These are phyloP conservation scores for Penicillium pancosmium DNA, from an alignment of 495 filamentous ascomycete genomes.

Conservation along the genomic window DNA sequence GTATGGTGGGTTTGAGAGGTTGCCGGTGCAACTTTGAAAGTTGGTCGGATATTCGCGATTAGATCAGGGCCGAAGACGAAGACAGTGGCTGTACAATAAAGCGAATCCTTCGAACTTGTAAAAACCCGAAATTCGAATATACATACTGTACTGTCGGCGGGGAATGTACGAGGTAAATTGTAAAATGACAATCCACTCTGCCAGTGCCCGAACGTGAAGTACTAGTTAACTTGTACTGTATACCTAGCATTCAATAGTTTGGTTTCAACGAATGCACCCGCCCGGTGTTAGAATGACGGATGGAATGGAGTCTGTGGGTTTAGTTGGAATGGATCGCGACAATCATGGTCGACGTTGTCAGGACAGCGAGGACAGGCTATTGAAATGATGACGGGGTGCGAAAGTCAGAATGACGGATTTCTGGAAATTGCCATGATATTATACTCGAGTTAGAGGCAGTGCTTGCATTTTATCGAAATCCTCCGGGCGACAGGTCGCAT, in stretches of 20 bases:
- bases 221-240: too few species aligned
- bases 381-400: not conserved
- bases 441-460: not conserved
- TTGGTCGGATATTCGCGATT: not conserved
- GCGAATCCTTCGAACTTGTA: slow-evolving; percentile 5
- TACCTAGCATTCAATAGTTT: not conserved
- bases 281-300: not conserved
- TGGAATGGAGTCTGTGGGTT: not conserved
- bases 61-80: not conserved
- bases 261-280: not conserved
- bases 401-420: not conserved
- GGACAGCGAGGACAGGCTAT: not conserved
- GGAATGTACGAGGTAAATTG: not conserved
- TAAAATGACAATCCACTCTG: not conserved
- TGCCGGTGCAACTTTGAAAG: too few species aligned
- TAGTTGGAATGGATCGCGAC: not conserved
- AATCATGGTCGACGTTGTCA: not conserved
- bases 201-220: too few species aligned
- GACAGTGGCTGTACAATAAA: slow-evolving; percentile 7
- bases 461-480: slow-evolving; percentile 3
- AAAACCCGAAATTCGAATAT: not conserved
- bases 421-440: too few species aligned
- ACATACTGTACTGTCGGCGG: not conserved
- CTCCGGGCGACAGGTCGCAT: slow-evolving; percentile 3
- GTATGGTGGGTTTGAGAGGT: not conserved